Conservation (phyloP, 768 basidiomycete species). For the Suillus bovinus region DNA sequence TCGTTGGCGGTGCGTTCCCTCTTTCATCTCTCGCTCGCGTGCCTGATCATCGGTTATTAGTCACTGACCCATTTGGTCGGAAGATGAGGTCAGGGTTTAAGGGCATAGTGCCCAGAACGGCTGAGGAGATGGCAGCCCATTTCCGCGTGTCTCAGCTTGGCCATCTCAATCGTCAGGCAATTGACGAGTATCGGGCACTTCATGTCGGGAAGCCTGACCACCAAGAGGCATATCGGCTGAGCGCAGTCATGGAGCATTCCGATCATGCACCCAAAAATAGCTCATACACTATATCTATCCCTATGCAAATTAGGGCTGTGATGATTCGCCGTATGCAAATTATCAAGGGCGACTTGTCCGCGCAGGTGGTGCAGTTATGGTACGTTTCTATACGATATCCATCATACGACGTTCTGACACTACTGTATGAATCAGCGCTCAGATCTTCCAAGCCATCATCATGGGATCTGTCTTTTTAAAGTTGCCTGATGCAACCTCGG, state of each 20-base stretch:
- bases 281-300: conserved; percentile 46
- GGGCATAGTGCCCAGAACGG: conserved; percentile 46
- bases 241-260: conserved; percentile 53
- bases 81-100: conserved; percentile 44
- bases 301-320: conserved; percentile 45
- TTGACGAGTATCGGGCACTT: conserved; percentile 43
- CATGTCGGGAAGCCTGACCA: conserved; percentile 47
- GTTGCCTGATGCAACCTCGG: conserved; percentile 33
- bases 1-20: conserved; percentile 40
- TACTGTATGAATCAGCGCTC: conserved; percentile 35
- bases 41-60: conserved; percentile 28
- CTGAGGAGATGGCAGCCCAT: conserved; percentile 56
- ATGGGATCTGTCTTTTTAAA: conserved; percentile 43
- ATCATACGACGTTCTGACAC: conserved; percentile 16
- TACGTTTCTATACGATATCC: conserved; percentile 25
- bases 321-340: conserved; percentile 47
- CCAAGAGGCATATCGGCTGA: conserved; percentile 44
- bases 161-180: conserved; percentile 44
- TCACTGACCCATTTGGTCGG: conserved; percentile 63
- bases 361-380: conserved; percentile 37
- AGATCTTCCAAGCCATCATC: conserved; percentile 22
- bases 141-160: conserved; percentile 44
- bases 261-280: conserved; percentile 41
- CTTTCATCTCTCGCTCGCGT: not conserved
- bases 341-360: conserved; percentile 39